These are phyloP conservation scores for Salicornia ramosissima DNA, from an alignment of 148 eudicot genomes.

Conservation along the genomic window DNA sequence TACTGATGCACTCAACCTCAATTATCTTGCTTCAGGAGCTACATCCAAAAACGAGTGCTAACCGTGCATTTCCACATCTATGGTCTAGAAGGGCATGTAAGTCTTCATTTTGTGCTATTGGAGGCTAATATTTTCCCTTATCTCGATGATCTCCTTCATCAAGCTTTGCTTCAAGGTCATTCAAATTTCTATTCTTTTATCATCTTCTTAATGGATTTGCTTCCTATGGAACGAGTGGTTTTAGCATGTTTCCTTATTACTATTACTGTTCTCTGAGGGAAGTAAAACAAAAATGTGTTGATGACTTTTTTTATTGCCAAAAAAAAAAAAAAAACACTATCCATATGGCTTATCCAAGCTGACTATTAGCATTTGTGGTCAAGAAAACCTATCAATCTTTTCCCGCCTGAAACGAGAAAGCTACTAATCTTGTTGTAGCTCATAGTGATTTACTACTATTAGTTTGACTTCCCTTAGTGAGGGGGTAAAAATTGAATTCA, in stretches of 20 bases:
- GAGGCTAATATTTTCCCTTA: background rate
- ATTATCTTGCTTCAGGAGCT: constrained; percentile 13
- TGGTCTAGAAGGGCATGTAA: constrained; percentile 22
- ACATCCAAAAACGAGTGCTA: constrained; percentile 3
- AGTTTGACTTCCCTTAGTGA: background rate
- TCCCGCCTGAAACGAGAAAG: too few relatives aligned
- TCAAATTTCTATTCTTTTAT: background rate
- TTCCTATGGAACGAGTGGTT: background rate
- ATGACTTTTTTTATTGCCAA: background rate
- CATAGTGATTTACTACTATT: background rate
- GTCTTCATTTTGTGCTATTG: constrained; percentile 9
- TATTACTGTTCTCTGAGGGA: background rate
- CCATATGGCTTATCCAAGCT: background rate
- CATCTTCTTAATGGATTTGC: background rate
- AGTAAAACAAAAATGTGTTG: background rate
- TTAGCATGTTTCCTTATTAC: background rate
- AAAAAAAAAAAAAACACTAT: too few relatives aligned
- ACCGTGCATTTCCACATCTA: constrained; percentile 15
- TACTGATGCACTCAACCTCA: background rate
- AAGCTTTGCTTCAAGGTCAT: background rate
- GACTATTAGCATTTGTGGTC: background rate
- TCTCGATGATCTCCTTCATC: background rate
- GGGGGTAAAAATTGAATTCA: background rate
- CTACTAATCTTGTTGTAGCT: background rate
- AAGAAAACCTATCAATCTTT: background rate